Base-by-base conservation (phyloP, 176 grass and related monocot genomes). In the Eleusine coracana region DNA sequence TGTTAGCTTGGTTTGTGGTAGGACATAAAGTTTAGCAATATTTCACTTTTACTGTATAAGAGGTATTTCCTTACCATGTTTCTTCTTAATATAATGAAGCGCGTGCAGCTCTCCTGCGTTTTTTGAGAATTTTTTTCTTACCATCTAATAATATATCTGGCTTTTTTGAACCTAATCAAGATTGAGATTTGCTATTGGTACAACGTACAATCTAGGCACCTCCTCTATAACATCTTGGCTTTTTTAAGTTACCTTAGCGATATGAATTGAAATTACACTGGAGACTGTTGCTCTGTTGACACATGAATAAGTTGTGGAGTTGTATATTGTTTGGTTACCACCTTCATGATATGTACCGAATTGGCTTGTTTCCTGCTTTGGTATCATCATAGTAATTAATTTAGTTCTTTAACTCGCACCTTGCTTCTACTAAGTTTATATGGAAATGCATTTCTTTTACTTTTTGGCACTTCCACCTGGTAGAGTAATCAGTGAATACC, bases 361-460 rank as follows among this genome's bases (percentile, higher is more conserved):
- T 48, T 18, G 20, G 63, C n/a, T 10, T 61, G 31, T 72, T 67
- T 17, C 83, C 38, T 67, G 36, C 48, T 58, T 66, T 37, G 27
- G 38, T 46, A 73, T 42, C 55, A 67, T 29, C 58, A 21, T 39
- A 20, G 38, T 61, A 60, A 56, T 69, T 60, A 56, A 13, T 39
- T 13, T 36, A n/a, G 7, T 3, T 7, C 23, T 49, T 61, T 54
- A 31, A 27, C 46, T 67, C 16, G 34, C 15, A 29, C 7, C 55
- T 41, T 82, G 72, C 42, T 87, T 81, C 62, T 65, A 82, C 7
- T 34, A 18, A 50, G 44, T 70, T 77, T 44, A 63, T 51, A 61
- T 60, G 7, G 15, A 69, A 12, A 11, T 9, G 3, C 10, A 68
- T 81, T 87, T 79, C 76, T 31, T 9, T 51, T 70, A 45, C 20